Evolutionary conservation across 495 filamentous ascomycete species (phyloP).

Genomic region (Podospora sp.): DNA sequence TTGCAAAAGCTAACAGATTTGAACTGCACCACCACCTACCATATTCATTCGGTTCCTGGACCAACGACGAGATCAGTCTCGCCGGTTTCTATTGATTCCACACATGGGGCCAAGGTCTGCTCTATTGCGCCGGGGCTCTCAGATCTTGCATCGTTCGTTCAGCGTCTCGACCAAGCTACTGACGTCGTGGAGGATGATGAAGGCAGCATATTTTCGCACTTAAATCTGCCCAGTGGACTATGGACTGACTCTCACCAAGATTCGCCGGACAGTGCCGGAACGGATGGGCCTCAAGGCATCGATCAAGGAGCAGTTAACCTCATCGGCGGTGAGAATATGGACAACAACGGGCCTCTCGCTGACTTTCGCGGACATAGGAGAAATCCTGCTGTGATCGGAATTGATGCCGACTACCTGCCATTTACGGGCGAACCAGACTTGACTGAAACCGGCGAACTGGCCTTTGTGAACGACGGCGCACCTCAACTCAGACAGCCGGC

Average conservation of each 20-base stretch:
- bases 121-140: constrained; percentile 33
- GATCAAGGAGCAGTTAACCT: neutral
- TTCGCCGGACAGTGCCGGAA: neutral
- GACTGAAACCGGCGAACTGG: neutral
- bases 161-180: constrained; percentile 21
- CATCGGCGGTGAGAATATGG: neutral
- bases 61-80: constrained; percentile 14
- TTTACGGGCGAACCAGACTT: neutral
- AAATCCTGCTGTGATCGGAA: constrained; percentile 17
- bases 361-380: constrained; percentile 18
- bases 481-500: constrained; percentile 52
- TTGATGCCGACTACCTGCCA: constrained; percentile 9
- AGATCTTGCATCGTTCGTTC: constrained; percentile 28
- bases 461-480: constrained; percentile 42
- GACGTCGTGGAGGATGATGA: constrained; percentile 4
- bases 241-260: neutral
- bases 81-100: constrained; percentile 6
- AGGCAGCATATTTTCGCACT: neutral
- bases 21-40: neutral
- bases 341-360: neutral
- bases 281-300: neutral
- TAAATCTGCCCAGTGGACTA: neutral
- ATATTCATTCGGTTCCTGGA: neutral
- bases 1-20: neutral
- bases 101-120: constrained; percentile 21